Evolutionary conservation across 2,329 filamentous ascomycete species (phyloP).

Genomic region (Diplodia mutila): DNA sequence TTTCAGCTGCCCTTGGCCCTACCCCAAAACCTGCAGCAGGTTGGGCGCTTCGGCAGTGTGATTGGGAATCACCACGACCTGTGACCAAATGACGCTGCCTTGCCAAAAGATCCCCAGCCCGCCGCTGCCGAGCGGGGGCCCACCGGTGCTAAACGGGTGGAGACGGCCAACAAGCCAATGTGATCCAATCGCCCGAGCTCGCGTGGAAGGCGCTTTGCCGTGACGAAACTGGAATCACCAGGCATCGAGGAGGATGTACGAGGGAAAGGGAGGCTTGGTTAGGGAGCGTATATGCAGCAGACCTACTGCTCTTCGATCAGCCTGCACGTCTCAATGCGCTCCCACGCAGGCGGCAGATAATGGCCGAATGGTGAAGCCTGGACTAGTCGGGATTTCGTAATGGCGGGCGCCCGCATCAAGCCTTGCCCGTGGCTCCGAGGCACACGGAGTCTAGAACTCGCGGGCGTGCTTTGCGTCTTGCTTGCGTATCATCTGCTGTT

Average conservation of each 20-base stretch:
- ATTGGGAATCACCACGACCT: slow-evolving; percentile 12
- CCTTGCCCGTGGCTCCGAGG: slow-evolving; percentile 3
- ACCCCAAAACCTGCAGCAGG: slow-evolving; percentile 14
- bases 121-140: slow-evolving; percentile 19
- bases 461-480: not conserved
- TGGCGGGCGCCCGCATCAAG: slow-evolving; percentile 15
- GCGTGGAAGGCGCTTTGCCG: slow-evolving; percentile 1
- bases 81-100: slow-evolving; percentile 22
- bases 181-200: slow-evolving; percentile 21
- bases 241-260: not conserved
- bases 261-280: slow-evolving; percentile 4
- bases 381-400: slow-evolving; percentile 16
- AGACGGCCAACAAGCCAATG: slow-evolving; percentile 16
- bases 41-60: slow-evolving; percentile 21
- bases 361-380: slow-evolving; percentile 12
- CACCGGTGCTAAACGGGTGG: slow-evolving; percentile 17
- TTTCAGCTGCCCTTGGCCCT: slow-evolving; percentile 3
- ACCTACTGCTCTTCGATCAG: slow-evolving; percentile 5
- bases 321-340: slow-evolving; percentile 3
- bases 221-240: not conserved
- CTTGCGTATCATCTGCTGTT: slow-evolving; percentile 12
- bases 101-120: slow-evolving; percentile 24
- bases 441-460: slow-evolving; percentile 9
- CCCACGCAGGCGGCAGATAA: slow-evolving; percentile 16
- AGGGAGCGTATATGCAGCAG: not conserved